Evolutionary conservation across 169 alveolate genomes (phyloP).

Genomic region (Toxoplasma gondii): DNA sequence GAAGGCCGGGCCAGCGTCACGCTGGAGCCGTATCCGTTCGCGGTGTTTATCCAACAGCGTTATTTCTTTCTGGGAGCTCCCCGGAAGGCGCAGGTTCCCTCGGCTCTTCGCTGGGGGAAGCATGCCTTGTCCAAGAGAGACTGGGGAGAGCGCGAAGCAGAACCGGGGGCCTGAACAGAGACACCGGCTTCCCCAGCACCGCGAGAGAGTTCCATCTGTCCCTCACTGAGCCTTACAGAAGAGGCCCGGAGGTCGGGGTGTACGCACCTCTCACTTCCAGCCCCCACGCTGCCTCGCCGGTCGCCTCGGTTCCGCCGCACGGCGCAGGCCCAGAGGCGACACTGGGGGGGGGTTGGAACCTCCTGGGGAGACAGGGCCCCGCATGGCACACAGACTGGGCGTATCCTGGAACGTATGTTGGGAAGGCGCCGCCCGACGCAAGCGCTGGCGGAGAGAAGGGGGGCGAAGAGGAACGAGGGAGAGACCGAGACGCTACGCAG

Average conservation of each 20-base stretch:
- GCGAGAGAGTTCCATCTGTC: neutral
- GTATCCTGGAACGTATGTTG: neutral
- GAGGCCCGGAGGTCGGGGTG: neutral
- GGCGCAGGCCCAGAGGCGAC: neutral
- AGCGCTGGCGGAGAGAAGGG: neutral
- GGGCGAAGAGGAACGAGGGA: neutral
- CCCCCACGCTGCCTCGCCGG: neutral
- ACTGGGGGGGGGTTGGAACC: neutral
- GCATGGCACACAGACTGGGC: neutral
- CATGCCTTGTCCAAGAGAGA: neutral
- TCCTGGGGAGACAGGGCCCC: neutral
- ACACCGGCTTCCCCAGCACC: too few relatives aligned
- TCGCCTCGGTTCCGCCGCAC: neutral
- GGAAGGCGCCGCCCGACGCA: neutral
- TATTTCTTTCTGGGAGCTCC: neutral
- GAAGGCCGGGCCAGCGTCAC: too few relatives aligned
- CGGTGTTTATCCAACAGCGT: neutral
- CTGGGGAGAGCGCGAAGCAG: neutral
- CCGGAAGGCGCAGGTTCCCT: neutral
- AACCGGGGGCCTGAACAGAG: neutral
- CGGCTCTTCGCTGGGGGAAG: neutral
- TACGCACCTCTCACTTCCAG: neutral
- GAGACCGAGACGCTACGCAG: too few relatives aligned
- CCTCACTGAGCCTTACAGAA: too few relatives aligned
- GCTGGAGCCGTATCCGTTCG: neutral